Base-by-base conservation (phyloP, 139 green algal species). In the Haematococcus lacustris region DNA sequence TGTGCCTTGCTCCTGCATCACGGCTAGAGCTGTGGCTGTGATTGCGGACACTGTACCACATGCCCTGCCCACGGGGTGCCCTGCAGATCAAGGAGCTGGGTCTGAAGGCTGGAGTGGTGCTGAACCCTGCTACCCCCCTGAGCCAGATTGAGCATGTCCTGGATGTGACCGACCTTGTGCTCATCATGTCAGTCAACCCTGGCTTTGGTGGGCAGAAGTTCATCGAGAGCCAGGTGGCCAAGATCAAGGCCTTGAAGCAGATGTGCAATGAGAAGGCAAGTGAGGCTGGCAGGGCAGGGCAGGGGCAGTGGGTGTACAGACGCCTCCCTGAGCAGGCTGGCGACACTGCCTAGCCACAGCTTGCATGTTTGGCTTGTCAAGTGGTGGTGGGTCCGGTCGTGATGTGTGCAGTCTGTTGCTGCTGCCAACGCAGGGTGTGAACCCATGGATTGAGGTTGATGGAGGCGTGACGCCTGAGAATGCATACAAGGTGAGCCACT, bases 371-470 rank as follows among this genome's bases (percentile, higher is more conserved):
- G n/a, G n/a, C n/a, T n/a, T n/a, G n/a, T n/a, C n/a, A n/a, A n/a
- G n/a, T n/a, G n/a, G n/a, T n/a, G n/a, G n/a, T n/a, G n/a, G n/a
- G n/a, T n/a, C n/a, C n/a, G n/a, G n/a, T n/a, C n/a, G n/a, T n/a
- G n/a, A n/a, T n/a, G n/a, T n/a, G n/a, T n/a, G n/a, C n/a, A n/a
- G n/a, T n/a, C n/a, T n/a, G n/a, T n/a, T n/a, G n/a, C n/a, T n/a
- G n/a, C n/a, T n/a, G n/a, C n/a, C n/a, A 40, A 3, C 33, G 53
- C 81, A 87, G 78, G 93, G 93, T 32, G 88, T 96, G 33, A 92
- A 98, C 86, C 95, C 95, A 33, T 99, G 95, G 95, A 98, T 99
- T 70, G 94, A 99, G 87, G 86, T 98, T 13, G 95, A 99, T 71
- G 95, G 95, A 51, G 95, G 95, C 67, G 90, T 98, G 32, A 91